These are phyloP conservation scores for Suillus subaureus DNA, from an alignment of 768 basidiomycete species.

Conservation along the genomic window DNA sequence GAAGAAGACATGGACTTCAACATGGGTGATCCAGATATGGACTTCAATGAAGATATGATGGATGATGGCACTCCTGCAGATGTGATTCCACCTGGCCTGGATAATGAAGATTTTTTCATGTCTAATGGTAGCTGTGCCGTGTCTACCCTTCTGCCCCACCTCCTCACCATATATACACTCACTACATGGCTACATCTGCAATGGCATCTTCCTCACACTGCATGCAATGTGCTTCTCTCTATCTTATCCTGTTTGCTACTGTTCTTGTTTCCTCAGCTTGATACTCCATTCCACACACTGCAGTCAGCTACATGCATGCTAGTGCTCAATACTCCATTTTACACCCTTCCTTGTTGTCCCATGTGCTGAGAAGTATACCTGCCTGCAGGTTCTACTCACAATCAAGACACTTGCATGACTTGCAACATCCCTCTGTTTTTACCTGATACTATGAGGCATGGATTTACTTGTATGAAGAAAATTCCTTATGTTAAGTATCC, in stretches of 20 bases:
- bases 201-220: constrained; percentile 28
- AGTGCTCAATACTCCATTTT: constrained; percentile 19
- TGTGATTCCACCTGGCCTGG: too few species aligned
- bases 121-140: constrained; percentile 14
- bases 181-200: constrained; percentile 30
- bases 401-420: constrained; percentile 25
- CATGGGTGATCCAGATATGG: neutral
- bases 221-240: constrained; percentile 24
- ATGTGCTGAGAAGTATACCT: neutral
- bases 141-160: constrained; percentile 1
- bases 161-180: constrained; percentile 25
- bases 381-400: neutral
- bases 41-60: neutral
- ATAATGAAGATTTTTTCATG: neutral
- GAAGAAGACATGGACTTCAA: neutral
- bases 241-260: constrained; percentile 18
- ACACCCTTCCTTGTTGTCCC: neutral
- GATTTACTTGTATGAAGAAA: neutral
- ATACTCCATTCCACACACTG: constrained; percentile 20
- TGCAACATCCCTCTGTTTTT: constrained; percentile 42
- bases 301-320: constrained; percentile 17
- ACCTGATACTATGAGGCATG: constrained; percentile 22
- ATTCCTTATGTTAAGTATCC: constrained; percentile 9
- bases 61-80: neutral
- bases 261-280: constrained; percentile 11